Conservation (phyloP, 306 rosid species). For the Quercus mongolica region DNA sequence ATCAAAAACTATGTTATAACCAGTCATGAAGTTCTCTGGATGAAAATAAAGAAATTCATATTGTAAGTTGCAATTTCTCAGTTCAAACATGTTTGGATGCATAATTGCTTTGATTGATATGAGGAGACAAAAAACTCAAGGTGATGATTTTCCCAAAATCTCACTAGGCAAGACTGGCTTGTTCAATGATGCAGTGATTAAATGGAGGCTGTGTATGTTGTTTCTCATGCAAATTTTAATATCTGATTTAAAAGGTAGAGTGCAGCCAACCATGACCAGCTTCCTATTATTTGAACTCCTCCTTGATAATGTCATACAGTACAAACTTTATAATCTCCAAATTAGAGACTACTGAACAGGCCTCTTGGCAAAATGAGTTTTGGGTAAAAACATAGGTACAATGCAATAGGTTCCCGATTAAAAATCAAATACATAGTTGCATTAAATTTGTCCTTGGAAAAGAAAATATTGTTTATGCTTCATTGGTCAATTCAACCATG, state of each 20-base stretch:
- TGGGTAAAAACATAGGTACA: no score
- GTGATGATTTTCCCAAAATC: not conserved
- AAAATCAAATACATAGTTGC: no score
- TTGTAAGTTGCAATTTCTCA: not conserved
- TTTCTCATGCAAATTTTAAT: not conserved
- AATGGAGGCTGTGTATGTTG: not conserved
- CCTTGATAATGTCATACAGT: no score
- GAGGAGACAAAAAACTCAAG: not conserved
- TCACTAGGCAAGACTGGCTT: not conserved
- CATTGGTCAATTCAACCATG: no score
- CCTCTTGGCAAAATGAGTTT: no score
- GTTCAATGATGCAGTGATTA: not conserved
- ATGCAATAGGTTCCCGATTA: no score
- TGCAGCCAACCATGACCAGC: no score
- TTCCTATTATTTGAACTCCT: no score
- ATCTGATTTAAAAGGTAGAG: not conserved
- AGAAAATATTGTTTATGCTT: no score
- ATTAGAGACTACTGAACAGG: no score
- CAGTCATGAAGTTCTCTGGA: slow-evolving; percentile 97
- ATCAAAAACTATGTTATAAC: slow-evolving; percentile 70
- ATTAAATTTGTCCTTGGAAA: no score
- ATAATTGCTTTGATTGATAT: not conserved
- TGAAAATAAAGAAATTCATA: slow-evolving; percentile 16
- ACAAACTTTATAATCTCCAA: no score
- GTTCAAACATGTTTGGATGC: not conserved